Base-by-base conservation (phyloP, 352 stramenopile species). In the Globisporangium splendens region DNA sequence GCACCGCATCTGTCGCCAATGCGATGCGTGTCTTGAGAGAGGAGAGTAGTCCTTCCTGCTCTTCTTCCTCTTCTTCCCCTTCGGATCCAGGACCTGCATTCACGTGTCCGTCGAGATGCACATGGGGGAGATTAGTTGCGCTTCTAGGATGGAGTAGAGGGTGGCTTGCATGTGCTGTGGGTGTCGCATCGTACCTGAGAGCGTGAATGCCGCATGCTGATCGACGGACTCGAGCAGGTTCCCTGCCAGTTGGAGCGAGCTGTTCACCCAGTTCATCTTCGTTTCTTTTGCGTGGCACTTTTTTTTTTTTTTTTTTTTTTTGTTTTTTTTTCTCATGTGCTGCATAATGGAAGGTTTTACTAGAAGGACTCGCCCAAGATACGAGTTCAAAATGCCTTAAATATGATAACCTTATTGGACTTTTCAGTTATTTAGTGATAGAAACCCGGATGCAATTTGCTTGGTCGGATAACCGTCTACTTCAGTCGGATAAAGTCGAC, bases 151-250 rank as follows among this genome's bases (percentile, higher is more conserved):
- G n/a, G n/a, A n/a, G n/a, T n/a, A n/a, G n/a, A n/a, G n/a, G n/a
- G n/a, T n/a, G n/a, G n/a, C n/a, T 47, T 18, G 59, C 54, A 8
- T 53, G 10, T 8, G 7, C 28, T 35, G 28, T 8, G 10, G 28
- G 28, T 8, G 28, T 1, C 28, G 28, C 28, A 35, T 35, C 28
- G 28, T 10, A 74, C 73, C 72, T 12, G 71, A 62, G 31, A 94
- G 75, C n/a, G 77, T 92, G 46, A 89, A 66, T 20, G 86, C 83
- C 18, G 83, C 86, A 31, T 89, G 85, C 71, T 95, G 83, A 61
- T 95, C 86, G 53, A 95, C 86, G 5, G 81, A 92, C 69, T 95
- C 83, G 49, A 95, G 79, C 58, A 95, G 67, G 52, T 73, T 88
- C 22, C 83, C 86, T 48, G 83, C 83, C 17, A 91, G 63, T 66